phyloP scores from a whole-genome alignment of 257 asterid species.

The Leptodermis oblonga region DNA sequence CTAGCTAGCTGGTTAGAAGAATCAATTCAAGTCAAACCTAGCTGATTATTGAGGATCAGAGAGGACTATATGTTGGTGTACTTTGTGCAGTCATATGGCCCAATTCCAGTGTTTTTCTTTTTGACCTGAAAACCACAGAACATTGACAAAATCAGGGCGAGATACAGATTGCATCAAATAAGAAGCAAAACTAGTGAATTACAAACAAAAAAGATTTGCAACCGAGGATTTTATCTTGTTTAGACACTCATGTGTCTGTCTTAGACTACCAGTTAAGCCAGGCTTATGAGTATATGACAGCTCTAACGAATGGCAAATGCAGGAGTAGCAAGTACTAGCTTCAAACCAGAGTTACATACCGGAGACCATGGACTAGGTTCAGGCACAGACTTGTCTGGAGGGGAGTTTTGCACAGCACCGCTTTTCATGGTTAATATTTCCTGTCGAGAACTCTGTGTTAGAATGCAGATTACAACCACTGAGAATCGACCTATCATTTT shows the following conservation, averaged over 20 bases:
- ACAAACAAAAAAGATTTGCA: background rate
- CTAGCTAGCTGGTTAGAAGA: constrained; percentile 1
- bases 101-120: constrained; percentile 63
- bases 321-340: background rate
- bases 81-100: constrained; percentile 93
- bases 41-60: constrained; percentile 28
- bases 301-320: background rate
- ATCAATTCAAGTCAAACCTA: constrained; percentile 31
- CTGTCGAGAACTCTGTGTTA: constrained; percentile 38
- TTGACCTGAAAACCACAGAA: constrained; percentile 56
- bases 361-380: constrained; percentile 99
- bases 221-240: background rate
- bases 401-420: constrained; percentile 95
- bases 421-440: constrained; percentile 71
- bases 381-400: constrained; percentile 73
- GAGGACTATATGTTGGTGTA: constrained; percentile 37
- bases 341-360: constrained; percentile 45
- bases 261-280: background rate
- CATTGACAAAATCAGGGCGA: constrained; percentile 10
- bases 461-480: background rate
- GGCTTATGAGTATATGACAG: background rate
- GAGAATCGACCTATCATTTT: background rate
- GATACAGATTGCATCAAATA: background rate
- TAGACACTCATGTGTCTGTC: background rate
- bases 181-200: background rate